Base-by-base conservation (phyloP, 306 rosid genomes). In the Canavalia ensiformis region DNA sequence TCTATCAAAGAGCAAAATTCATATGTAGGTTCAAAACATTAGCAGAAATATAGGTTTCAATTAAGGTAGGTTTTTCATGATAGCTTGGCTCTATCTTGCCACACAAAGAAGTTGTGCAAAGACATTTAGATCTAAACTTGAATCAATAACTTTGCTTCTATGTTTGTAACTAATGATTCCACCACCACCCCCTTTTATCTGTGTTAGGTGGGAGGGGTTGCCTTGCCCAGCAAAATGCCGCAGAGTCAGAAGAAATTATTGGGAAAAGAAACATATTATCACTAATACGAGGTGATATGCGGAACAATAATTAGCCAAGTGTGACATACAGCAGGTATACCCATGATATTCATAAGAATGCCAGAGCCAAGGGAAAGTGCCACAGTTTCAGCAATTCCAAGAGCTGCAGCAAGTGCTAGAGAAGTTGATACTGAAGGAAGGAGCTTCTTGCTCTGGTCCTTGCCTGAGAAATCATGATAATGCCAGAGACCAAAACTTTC, bases 311-410 rank as follows among this genome's bases (percentile, higher is more conserved):
- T 79, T 78, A 81, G 92, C 79, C 47, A 83, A 68, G 88, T 60
- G 78, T 83, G 92, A 93, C 99, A 87, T 95, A 95, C 99, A 81
- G 83, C 88, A 60, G 90, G 88, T 93, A 95, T 88, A 85, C 99
- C 99, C 96, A 95, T 89, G 92, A 87, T 86, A 90, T 90, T 84
- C 91, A 92, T 86, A 47, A 93, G 81, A 77, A 85, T 50, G 75
- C 97, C 94, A 51, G 98, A 89, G 74, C 99, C 94, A 58, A 95
- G 75, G 68, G 72, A 90, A 71, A 95, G 97, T 6, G 86, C 91
- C 74, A 91, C 78, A 63, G 96, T 88, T 87, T 95, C 98, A 78
- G 89, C 97, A 84, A 95, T 81, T 64, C 98, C 99, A 85, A 95
- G 87, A 78, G 89, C 54, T 54, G 97, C 86, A 74, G 98, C 99